phyloP scores from a whole-genome alignment of 768 basidiomycete species.

The Russula virescens region DNA sequence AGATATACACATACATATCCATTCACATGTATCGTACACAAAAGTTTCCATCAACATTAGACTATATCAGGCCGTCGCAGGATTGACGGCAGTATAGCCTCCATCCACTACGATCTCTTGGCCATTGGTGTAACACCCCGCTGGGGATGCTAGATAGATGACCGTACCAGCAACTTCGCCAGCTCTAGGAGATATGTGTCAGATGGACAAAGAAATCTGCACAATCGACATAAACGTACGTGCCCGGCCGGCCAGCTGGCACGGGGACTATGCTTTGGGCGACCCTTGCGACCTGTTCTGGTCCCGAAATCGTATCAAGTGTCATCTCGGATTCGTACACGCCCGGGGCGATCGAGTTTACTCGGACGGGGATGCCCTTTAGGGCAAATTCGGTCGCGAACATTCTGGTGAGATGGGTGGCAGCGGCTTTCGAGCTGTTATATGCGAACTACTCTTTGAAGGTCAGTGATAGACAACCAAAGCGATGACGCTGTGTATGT shows the following conservation, averaged over 20 bases:
- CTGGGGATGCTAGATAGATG: conserved; percentile 66
- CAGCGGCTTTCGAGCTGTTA: conserved; percentile 76
- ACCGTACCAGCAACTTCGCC: conserved; percentile 75
- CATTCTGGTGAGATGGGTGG: conserved; percentile 70
- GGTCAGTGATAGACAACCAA: neutral
- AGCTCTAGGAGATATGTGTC: conserved; percentile 37
- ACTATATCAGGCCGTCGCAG: conserved; percentile 37
- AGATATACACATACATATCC: neutral
- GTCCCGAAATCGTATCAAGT: conserved; percentile 39
- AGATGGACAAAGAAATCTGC: neutral
- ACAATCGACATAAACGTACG: conserved; percentile 40
- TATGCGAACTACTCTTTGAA: conserved; percentile 58
- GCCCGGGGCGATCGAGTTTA: conserved; percentile 69
- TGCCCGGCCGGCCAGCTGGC: conserved; percentile 58
- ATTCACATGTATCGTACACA: too few species aligned
- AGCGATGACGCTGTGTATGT: neutral
- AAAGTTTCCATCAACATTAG: neutral
- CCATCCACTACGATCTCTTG: conserved; percentile 78
- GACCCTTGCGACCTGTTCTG: conserved; percentile 45
- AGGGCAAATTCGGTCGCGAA: conserved; percentile 70
- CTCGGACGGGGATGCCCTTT: conserved; percentile 60
- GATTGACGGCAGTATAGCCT: conserved; percentile 69
- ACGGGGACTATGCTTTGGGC: conserved; percentile 56
- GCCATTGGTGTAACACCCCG: conserved; percentile 70
- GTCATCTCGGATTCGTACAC: conserved; percentile 78